Percentiles rank a stretch among this genome's conserved stretches.
These are phyloP conservation scores for Aspergillus intermedius DNA, from an alignment of 2,329 filamentous ascomycete genomes.

Conservation along the genomic window DNA sequence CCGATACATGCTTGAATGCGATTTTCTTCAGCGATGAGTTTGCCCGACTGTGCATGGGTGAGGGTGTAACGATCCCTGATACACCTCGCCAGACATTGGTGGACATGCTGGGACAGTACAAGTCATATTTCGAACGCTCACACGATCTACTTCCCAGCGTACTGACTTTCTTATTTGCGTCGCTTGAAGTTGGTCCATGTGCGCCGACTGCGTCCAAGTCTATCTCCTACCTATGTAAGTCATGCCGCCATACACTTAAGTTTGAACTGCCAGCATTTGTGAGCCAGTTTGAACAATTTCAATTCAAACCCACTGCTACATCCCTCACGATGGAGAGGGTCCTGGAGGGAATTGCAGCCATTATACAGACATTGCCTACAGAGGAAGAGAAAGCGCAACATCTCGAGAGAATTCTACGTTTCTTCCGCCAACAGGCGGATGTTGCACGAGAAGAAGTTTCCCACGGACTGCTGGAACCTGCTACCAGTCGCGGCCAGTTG, in stretches of 20 bases:
- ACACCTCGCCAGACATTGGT: conserved; percentile 37
- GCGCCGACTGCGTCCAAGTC: conserved; percentile 38
- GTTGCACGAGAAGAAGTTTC: conserved; percentile 26
- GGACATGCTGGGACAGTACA: conserved; percentile 39
- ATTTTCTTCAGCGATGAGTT: conserved; percentile 35
- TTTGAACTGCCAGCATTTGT: conserved; percentile 39
- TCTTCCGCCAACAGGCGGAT: conserved; percentile 31
- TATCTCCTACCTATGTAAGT: conserved; percentile 39
- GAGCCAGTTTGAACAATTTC: conserved; percentile 34
- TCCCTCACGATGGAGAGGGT: conserved; percentile 36
- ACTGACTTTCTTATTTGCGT: conserved; percentile 41
- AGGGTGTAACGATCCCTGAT: conserved; percentile 26
- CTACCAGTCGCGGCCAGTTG: conserved; percentile 27
- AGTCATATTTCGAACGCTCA: conserved; percentile 40
- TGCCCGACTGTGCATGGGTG: conserved; percentile 26
- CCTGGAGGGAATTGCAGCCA: conserved; percentile 39
- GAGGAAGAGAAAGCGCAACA: conserved; percentile 36
- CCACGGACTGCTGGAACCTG: conserved; percentile 26
- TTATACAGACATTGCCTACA: conserved; percentile 35
- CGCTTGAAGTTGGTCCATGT: conserved; percentile 35
- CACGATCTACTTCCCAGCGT: conserved; percentile 34
- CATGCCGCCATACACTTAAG: conserved; percentile 35
- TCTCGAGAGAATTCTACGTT: conserved; percentile 32
- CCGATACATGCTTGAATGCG: conserved; percentile 34
- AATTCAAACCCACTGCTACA: conserved; percentile 30